Percentiles rank a stretch among this genome's conserved stretches.
Evolutionary conservation across 768 basidiomycete genomes (phyloP).

Genomic region (Trametes punicea): DNA sequence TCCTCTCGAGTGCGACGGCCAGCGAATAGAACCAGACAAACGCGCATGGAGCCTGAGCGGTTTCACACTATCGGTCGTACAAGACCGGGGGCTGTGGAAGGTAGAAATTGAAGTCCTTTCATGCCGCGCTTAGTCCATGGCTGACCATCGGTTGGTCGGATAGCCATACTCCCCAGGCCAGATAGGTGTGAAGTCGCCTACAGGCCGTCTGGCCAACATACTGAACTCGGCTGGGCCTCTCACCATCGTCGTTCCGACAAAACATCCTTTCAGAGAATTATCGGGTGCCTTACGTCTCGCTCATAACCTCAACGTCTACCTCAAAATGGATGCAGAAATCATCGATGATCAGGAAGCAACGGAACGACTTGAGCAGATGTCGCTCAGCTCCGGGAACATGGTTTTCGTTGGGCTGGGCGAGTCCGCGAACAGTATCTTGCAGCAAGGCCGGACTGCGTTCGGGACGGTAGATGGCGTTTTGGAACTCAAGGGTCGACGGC

Average conservation of each 20-base stretch:
- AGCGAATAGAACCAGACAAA: background rate
- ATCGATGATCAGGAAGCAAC: constrained; percentile 40
- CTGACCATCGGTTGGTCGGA: background rate
- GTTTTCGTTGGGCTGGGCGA: constrained; percentile 44
- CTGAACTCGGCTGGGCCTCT: constrained; percentile 54
- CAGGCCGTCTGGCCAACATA: constrained; percentile 65
- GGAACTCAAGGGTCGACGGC: constrained; percentile 13
- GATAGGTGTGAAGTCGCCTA: constrained; percentile 22
- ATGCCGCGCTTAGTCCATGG: background rate
- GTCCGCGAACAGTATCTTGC: constrained; percentile 22
- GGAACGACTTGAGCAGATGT: constrained; percentile 18
- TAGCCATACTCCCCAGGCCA: constrained; percentile 6
- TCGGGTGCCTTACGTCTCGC: constrained; percentile 64
- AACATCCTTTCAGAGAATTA: constrained; percentile 33
- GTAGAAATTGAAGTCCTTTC: background rate
- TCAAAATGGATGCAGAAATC: constrained; percentile 67
- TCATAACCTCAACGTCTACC: constrained; percentile 64
- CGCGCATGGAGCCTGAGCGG: background rate
- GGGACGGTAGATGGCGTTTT: background rate
- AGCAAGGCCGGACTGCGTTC: constrained; percentile 21
- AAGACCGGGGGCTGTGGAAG: constrained; percentile 9
- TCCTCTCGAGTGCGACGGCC: constrained; percentile 8
- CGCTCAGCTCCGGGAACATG: constrained; percentile 46
- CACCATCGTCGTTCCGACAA: constrained; percentile 48
- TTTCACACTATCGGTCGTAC: background rate